phyloP scores from a whole-genome alignment of 75 land plant species.

The Pinus taeda region DNA sequence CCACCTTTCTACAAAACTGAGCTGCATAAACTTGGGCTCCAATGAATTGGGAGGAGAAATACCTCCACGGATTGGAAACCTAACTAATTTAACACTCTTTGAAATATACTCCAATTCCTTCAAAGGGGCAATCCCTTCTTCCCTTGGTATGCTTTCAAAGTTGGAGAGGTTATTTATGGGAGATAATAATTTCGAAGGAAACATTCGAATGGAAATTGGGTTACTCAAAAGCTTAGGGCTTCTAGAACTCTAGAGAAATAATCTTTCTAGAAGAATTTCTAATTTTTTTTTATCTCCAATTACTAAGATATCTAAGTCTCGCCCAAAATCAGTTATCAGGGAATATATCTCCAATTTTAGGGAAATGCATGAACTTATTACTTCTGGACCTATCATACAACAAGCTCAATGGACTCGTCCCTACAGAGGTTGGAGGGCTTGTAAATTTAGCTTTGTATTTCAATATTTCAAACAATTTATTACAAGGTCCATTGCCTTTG shows the following conservation, averaged over 20 bases:
- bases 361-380: no score
- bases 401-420: neutral
- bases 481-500: conserved; percentile 11
- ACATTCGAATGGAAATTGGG: no score
- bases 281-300: no score
- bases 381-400: neutral
- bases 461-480: conserved; percentile 23
- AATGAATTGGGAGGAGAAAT: neutral
- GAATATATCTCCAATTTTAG: no score
- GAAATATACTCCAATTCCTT: neutral
- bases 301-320: no score
- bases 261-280: no score
- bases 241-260: no score
- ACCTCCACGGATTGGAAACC: neutral
- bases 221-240: no score
- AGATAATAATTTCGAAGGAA: no score
- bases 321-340: no score
- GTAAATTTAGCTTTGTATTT: neutral
- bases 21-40: fast-evolving
- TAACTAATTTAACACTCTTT: neutral
- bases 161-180: neutral
- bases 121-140: neutral
- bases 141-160: neutral
- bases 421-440: neutral
- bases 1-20: neutral